A percentile compares a stretch with the other conserved stretches of the same genome.
Conservation (phyloP, 78 protist genomes). For the Bodo saltans region DNA sequence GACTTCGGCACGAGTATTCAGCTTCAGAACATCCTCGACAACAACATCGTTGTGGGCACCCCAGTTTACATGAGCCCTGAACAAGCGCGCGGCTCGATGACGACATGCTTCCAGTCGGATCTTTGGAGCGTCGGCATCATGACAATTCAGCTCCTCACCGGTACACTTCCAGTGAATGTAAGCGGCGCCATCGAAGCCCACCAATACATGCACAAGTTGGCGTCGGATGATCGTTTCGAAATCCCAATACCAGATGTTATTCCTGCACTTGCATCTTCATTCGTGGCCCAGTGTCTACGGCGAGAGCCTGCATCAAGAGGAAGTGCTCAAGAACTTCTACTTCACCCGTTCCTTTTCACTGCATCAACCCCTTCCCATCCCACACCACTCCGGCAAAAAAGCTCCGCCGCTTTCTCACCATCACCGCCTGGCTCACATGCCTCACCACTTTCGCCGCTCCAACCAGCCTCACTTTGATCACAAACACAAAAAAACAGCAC, state of each 20-base stretch:
- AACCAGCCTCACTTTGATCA: neutral
- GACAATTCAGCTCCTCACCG: neutral
- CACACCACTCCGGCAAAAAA: neutral
- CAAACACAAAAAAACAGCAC: no score
- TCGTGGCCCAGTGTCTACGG: neutral
- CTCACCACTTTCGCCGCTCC: neutral
- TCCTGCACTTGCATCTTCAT: neutral
- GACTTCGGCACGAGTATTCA: slow-evolving; percentile 3
- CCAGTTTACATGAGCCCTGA: slow-evolving; percentile 27
- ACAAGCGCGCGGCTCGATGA: neutral
- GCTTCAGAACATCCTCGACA: neutral
- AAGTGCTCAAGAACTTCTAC: neutral
- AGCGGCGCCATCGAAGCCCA: neutral
- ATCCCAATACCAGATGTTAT: neutral
- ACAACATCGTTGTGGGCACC: neutral
- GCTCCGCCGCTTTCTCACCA: neutral
- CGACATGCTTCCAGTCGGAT: neutral
- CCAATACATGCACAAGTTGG: neutral
- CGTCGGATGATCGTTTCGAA: neutral
- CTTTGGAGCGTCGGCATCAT: slow-evolving; percentile 11
- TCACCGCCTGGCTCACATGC: neutral
- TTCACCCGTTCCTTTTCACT: neutral
- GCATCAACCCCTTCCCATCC: neutral
- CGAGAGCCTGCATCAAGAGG: neutral
- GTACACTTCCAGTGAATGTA: neutral